A percentile compares a stretch with the other conserved stretches of the same genome.
phyloP scores from a whole-genome alignment of 2,329 filamentous ascomycete species.

The Trichoderma polysporum region DNA sequence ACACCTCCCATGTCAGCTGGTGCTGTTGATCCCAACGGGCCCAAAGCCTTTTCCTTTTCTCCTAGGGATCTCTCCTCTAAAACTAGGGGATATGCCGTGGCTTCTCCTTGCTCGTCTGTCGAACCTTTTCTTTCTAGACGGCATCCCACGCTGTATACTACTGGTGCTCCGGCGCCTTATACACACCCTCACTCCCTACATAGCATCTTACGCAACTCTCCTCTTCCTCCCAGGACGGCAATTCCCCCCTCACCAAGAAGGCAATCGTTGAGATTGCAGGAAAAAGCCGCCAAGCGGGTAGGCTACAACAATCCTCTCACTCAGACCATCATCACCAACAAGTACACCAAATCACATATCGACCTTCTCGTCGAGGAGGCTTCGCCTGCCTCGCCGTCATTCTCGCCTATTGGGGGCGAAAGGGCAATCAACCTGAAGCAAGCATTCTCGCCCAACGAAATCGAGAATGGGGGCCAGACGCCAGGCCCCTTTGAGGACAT shows the following conservation, averaged over 20 bases:
- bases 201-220: slow-evolving; percentile 67
- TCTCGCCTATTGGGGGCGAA: slow-evolving; percentile 37
- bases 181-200: slow-evolving; percentile 58
- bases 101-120: slow-evolving; percentile 17
- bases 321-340: slow-evolving; percentile 63
- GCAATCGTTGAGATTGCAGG: slow-evolving; percentile 54
- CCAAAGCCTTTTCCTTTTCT: slow-evolving; percentile 48
- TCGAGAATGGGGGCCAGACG: slow-evolving; percentile 60
- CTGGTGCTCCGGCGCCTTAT: slow-evolving; percentile 49
- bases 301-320: slow-evolving; percentile 63
- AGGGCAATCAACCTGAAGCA: slow-evolving; percentile 49
- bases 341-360: slow-evolving; percentile 62
- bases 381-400: slow-evolving; percentile 46
- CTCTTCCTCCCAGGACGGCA: slow-evolving; percentile 54
- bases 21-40: slow-evolving; percentile 43
- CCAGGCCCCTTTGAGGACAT: slow-evolving; percentile 65
- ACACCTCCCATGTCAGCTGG: slow-evolving; percentile 59
- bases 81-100: background rate
- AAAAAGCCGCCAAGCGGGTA: slow-evolving; percentile 56
- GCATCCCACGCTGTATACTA: slow-evolving; percentile 14
- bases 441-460: slow-evolving; percentile 54
- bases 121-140: slow-evolving; percentile 25
- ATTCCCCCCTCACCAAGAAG: slow-evolving; percentile 54
- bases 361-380: slow-evolving; percentile 60
- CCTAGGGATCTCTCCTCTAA: slow-evolving; percentile 30